A percentile compares a stretch with the other conserved stretches of the same genome.
Evolutionary conservation across 192 early-diverging fungal genomes (phyloP).

Genomic region (Podila epicladia): DNA sequence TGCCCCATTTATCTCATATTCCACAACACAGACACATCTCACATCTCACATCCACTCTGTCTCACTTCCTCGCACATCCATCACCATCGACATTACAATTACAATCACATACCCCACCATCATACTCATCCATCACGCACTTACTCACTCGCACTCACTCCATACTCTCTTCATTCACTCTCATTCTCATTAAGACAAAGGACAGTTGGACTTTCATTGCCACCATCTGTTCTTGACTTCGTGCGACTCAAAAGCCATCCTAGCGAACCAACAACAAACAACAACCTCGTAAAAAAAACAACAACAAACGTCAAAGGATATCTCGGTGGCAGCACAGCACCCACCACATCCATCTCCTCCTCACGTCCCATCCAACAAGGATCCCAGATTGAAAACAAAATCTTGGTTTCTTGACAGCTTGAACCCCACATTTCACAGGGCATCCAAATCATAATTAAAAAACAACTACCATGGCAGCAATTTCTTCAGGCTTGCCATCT

Average conservation of each 20-base stretch:
- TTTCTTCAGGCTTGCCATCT: neutral
- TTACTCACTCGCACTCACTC: neutral
- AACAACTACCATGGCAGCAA: neutral
- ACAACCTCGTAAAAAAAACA: neutral
- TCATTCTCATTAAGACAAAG: neutral
- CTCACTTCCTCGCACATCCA: too few species aligned
- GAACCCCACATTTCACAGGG: too few species aligned
- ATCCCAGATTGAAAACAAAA: too few species aligned
- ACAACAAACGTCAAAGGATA: neutral
- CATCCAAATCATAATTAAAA: neutral
- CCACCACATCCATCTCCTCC: too few species aligned
- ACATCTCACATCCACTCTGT: too few species aligned
- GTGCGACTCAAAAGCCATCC: neutral
- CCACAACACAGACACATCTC: too few species aligned
- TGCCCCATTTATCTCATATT: too few species aligned
- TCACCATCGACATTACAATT: too few species aligned
- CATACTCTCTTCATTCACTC: neutral
- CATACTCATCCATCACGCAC: too few species aligned
- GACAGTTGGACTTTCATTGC: neutral
- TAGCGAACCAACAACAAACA: neutral
- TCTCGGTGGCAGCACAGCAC: neutral
- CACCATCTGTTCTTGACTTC: slow-evolving; percentile 1
- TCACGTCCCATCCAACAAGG: too few species aligned
- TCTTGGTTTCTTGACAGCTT: too few species aligned
- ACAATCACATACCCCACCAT: too few species aligned